Evolutionary conservation across 805 yeast genomes (phyloP), one percentile per base, ranked within the genome.

Genomic region (Saccharomycodes ludwigii): DNA sequence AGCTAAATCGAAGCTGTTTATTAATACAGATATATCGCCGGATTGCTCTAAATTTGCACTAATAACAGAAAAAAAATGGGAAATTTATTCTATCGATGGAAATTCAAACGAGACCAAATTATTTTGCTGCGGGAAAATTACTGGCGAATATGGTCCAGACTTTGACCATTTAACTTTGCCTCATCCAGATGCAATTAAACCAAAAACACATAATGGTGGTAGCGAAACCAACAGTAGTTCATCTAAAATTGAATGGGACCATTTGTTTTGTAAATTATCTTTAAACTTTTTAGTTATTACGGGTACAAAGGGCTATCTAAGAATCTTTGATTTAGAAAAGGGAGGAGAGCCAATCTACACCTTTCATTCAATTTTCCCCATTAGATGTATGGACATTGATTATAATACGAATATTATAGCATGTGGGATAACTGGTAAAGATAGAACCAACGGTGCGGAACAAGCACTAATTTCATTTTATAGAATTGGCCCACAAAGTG

Each of bases 381-480:
- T 86, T 22, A 54, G 94, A 31, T 83, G 94, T 46, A 63, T 83
- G 29, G 78, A 83, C 21, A 61, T 85, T 1, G 69, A 88, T 7
- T 68, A 73, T 0, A 61, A 68, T 40, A 84, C 79, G 17, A 58
- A 66, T 13, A 58, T 76, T 17, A 60, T 85, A 9, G 91, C 91
- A 4, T 71, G 83, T 40, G 91, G 94, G 1, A 75, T 86, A 19
- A 79, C 88, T 0, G 91, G 94, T 0, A 70, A 74, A 35, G 93
- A 82, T 47, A 64, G 78, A 36, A 56, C 67, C 14, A 68, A 76
- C 1, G 74, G 76, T 3, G 65, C 73, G 18, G 86, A 78, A 46
- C 88, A 80, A 47, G 85, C 94, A 3, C 68, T 83, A 42, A 67
- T 84, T 4, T 71, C 76, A 4, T 56, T 83, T 27, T 77, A 77